Evolutionary conservation across 2,329 filamentous ascomycete genomes (phyloP).

Genomic region (Fonsecaea erecta): DNA sequence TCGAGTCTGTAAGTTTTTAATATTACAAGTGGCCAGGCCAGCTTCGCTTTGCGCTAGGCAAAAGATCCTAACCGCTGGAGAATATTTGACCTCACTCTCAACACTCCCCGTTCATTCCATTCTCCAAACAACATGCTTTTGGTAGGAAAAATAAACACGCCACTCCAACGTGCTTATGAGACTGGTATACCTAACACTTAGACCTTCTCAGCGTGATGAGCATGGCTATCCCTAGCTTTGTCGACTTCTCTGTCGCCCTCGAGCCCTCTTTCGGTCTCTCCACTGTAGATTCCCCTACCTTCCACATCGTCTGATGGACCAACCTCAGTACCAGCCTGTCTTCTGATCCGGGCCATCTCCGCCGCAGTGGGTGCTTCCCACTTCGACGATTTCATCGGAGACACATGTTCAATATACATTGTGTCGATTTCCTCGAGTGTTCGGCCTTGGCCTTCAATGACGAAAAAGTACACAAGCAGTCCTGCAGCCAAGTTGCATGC

Average conservation of each 20-base stretch:
- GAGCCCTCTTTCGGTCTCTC: conserved; percentile 15
- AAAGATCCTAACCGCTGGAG: no score
- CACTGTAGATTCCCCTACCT: conserved; percentile 11
- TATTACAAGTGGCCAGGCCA: no score
- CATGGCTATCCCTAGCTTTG: not conserved
- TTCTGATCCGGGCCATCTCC: conserved; percentile 36
- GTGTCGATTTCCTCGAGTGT: conserved; percentile 80
- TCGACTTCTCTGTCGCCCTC: conserved; percentile 20
- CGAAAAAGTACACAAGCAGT: conserved; percentile 74
- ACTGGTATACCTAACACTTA: not conserved
- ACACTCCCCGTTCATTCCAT: not conserved
- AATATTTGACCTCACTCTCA: not conserved
- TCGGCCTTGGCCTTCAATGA: conserved; percentile 70
- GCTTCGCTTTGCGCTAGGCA: no score
- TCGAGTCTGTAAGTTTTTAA: no score
- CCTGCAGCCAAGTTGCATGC: conserved; percentile 70
- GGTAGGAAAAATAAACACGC: no score
- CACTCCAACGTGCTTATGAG: no score
- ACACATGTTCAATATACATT: conserved; percentile 71
- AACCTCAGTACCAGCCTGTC: conserved; percentile 33
- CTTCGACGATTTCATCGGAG: conserved; percentile 53
- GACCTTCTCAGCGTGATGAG: not conserved
- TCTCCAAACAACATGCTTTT: no score
- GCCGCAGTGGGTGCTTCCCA: conserved; percentile 34
- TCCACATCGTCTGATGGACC: conserved; percentile 28